Evolutionary conservation across 2,329 filamentous ascomycete genomes (phyloP), one percentile per base, ranked within the genome.

Genomic region (Stemphylium vesicarium): DNA sequence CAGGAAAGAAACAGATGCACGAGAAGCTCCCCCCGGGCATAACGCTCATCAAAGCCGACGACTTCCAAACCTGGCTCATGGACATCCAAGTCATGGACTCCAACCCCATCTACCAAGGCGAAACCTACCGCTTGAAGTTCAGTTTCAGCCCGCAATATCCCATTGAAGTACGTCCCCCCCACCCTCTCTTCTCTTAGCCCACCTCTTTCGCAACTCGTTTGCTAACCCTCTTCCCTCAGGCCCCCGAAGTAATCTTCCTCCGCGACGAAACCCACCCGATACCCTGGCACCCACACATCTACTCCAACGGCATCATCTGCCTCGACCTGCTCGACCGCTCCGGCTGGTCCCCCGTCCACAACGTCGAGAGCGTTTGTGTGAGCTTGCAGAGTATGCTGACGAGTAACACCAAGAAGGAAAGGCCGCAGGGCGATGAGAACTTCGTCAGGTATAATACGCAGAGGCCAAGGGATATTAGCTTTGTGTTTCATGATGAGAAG

Each of bases 351-450:
- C 95, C 95, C 0, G 94, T 99, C 0, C 95, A 99, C 74, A 97
- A 94, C 55, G 95, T 97, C 8, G 94, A 98, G 80, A 96, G 90
- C 70, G 88, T 99, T 22, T 97, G 92, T 80, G 95, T 99, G 85
- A 96, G 92, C 76, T 85, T 99, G 50, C 95, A 99, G 78, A 96
- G 92, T 79, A 99, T 99, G 95, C 78, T 99, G 71, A 97, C 95
- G 1, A 92, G 94, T 57, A 99, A 99, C 75, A 89, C 86, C 10
- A 94, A 93, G 78, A 89, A 94, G 69, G 93, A 98, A 78, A 84
- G 95, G 31, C 95, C 95, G 0, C 89, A 90, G 0, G 95, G 94
- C 4, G 92, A 99, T 70, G 90, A 89, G 51, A 89, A 95, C 10
- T 98, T 99, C 70, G 92, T 96, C 22, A 82, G 85, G 50, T 86